Evolutionary conservation across 2,329 filamentous ascomycete species (phyloP).

Genomic region (Apiospora kogelbergensis): DNA sequence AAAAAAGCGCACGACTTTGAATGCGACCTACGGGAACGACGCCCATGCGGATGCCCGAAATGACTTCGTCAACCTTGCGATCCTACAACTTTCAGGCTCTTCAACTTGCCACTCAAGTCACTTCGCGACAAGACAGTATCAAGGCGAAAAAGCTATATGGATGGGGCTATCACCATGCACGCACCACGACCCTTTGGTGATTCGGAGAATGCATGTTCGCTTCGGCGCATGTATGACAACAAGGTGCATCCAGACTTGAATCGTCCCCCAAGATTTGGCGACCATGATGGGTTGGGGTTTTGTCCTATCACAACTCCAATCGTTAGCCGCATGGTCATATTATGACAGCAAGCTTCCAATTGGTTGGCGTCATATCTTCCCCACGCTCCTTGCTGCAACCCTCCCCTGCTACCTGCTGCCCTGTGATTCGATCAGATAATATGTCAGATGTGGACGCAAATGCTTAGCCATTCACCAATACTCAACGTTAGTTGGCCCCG

Average conservation of each 20-base stretch:
- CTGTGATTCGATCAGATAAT: constrained; percentile 17
- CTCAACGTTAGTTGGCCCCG: constrained; percentile 11
- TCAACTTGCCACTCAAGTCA: not conserved
- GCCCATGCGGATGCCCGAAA: not conserved
- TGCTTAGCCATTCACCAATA: constrained; percentile 10
- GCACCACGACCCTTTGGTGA: not conserved
- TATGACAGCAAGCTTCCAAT: constrained; percentile 22
- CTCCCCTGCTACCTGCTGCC: constrained; percentile 11
- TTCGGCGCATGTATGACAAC: not conserved
- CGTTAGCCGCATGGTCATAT: constrained; percentile 31
- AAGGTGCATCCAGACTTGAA: not conserved
- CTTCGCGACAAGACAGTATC: not conserved
- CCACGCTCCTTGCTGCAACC: constrained; percentile 20
- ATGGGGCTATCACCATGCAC: not conserved
- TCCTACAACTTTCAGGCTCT: not conserved
- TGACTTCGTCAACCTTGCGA: not conserved
- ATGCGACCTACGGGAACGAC: not conserved
- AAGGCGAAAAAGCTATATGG: not conserved
- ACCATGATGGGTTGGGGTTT: not conserved
- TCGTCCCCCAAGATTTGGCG: not conserved
- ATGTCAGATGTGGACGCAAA: constrained; percentile 13
- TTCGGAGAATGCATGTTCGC: not conserved
- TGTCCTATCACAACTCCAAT: constrained; percentile 27
- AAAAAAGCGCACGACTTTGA: not conserved
- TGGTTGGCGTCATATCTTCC: constrained; percentile 30